Evolutionary conservation across 495 filamentous ascomycete species (phyloP).

Genomic region (Ascodesmis nigricans): DNA sequence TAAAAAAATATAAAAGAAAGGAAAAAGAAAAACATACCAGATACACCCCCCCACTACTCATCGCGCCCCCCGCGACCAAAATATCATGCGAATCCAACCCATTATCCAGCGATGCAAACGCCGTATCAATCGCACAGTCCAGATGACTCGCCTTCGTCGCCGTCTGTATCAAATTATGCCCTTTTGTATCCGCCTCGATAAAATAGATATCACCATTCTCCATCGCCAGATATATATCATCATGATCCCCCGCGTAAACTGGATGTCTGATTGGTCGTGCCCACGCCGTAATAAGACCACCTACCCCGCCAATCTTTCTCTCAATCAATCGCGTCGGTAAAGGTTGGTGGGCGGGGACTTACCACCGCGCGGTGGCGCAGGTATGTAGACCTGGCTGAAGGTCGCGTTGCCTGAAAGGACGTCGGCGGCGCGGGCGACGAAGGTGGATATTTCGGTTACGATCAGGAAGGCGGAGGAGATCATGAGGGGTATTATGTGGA

Average conservation of each 20-base stretch:
- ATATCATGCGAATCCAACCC: slow-evolving; percentile 39
- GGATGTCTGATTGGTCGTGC: slow-evolving; percentile 42
- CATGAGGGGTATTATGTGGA: slow-evolving; percentile 20
- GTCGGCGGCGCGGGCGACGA: slow-evolving; percentile 19
- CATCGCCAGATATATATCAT: slow-evolving; percentile 56
- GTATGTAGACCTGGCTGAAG: too few relatives aligned
- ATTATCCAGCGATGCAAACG: slow-evolving; percentile 39
- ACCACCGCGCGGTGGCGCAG: too few relatives aligned
- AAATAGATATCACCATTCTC: slow-evolving; percentile 57
- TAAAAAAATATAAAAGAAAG: background rate
- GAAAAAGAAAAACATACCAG: slow-evolving; percentile 29
- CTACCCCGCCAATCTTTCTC: too few relatives aligned
- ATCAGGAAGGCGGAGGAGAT: slow-evolving; percentile 19
- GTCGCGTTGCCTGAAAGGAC: slow-evolving; percentile 16
- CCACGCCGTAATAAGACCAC: slow-evolving; percentile 35
- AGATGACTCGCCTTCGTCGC: slow-evolving; percentile 35
- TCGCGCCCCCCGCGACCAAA: slow-evolving; percentile 57
- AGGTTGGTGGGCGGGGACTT: too few relatives aligned
- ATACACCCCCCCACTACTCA: slow-evolving; percentile 60
- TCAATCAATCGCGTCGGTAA: too few relatives aligned
- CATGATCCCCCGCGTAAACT: slow-evolving; percentile 35
- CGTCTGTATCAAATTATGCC: slow-evolving; percentile 25
- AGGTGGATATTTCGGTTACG: slow-evolving; percentile 18
- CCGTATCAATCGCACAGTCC: slow-evolving; percentile 38
- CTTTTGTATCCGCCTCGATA: slow-evolving; percentile 36